Base-by-base conservation (phyloP, 2,329 filamentous ascomycete genomes). In the Fusarium chuoi region DNA sequence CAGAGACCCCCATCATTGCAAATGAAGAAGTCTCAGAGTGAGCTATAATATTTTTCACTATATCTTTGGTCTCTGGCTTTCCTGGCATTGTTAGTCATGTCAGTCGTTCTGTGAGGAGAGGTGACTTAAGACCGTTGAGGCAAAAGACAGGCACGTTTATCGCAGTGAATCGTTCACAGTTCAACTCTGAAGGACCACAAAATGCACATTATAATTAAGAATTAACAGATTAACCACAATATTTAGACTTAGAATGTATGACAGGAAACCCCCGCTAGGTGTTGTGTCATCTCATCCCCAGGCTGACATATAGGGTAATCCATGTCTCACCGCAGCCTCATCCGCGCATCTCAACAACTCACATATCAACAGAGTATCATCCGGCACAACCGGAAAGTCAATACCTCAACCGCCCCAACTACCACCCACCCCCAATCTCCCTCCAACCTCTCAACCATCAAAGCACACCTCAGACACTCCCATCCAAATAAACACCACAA, bases 251-350 rank as follows among this genome's bases (percentile, higher is more conserved):
- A 13, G 6, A 24, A 5, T 22, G 18, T 1, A 5, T 17, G 20
- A 9, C n/a, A 11, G 13, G 20, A 10, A 22, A n/a, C 14, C 18
- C 7, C 3, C 4, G 24, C 10, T 15, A 26, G 10, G 4, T 7
- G 24, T 14, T 39, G 35, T 54, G 24, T 12, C 18, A 39, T 28
- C 35, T 22, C 39, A 18, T 6, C 18, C 14, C n/a, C 13, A 28
- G 33, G 9, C 26, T 26, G 38, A 18, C 17, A 15, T 68, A 55
- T 46, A 68, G 63, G 65, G 65, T 68, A 68, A 39, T 24, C 26
- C 18, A 26, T 22, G 6, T 26, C 44, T 46, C 33, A 46, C 35
- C 45, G 3, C 30, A 44, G 26, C n/a, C 30, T 57, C n/a, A 14
- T 30, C 42, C 38, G 22, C 54, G 15, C 67, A 46, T 13, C 18